These are phyloP conservation scores for Leccinum barrowsii DNA, from an alignment of 768 basidiomycete genomes.

Conservation along the genomic window DNA sequence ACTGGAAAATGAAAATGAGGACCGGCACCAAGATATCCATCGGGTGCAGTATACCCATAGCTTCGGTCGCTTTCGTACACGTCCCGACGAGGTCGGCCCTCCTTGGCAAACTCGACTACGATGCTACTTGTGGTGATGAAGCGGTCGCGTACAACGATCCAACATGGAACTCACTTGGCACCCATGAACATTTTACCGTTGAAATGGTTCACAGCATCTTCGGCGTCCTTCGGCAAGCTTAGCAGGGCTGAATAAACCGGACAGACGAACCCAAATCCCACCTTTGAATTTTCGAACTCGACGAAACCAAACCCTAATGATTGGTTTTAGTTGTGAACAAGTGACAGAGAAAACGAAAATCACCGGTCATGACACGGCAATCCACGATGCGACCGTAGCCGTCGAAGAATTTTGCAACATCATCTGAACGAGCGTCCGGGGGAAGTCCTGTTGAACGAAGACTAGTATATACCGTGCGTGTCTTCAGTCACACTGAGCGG, in stretches of 20 bases:
- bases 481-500: conserved; percentile 4
- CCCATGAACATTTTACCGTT: conserved; percentile 91
- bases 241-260: conserved; percentile 3
- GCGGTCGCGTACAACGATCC: neutral
- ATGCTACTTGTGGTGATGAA: conserved; percentile 50
- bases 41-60: conserved; percentile 45
- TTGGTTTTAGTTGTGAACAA: conserved; percentile 15
- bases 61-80: conserved; percentile 56
- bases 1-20: conserved; percentile 33
- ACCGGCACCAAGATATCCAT: conserved; percentile 6
- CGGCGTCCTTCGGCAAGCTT: conserved; percentile 68
- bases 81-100: conserved; percentile 82
- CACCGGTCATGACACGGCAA: conserved; percentile 93
- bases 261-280: conserved; percentile 17
- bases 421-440: conserved; percentile 76
- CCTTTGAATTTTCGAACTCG: conserved; percentile 88
- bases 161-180: conserved; percentile 43
- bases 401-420: conserved; percentile 86
- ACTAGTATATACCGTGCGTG: neutral
- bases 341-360: conserved; percentile 22
- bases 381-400: conserved; percentile 87
- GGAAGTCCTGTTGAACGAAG: conserved; percentile 58
- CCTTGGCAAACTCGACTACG: conserved; percentile 95
- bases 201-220: conserved; percentile 85
- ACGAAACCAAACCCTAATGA: conserved; percentile 87